Percentiles rank a stretch among this genome's conserved stretches.
Evolutionary conservation across 1,284 basidiomycete species (phyloP).

Genomic region (Chalciporus sp.): DNA sequence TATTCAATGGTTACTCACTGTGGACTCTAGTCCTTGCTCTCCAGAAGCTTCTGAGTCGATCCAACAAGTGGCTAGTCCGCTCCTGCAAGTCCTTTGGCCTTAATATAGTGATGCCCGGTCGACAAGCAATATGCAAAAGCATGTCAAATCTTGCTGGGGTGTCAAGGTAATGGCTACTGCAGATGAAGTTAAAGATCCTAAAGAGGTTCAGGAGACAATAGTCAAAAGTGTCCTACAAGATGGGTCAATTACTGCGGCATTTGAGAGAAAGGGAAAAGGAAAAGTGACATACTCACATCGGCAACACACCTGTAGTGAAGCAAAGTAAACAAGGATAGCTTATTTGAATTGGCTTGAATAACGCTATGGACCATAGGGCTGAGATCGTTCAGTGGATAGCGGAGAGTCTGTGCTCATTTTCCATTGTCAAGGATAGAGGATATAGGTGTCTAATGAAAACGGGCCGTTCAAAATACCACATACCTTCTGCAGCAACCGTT

Average conservation of each 20-base stretch:
- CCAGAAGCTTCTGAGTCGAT: too few species aligned
- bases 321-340: too few species aligned
- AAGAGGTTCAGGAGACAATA: too few species aligned
- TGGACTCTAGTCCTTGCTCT: too few species aligned
- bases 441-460: conserved; percentile 22
- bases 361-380: conserved; percentile 24
- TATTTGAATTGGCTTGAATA: too few species aligned
- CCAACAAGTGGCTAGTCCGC: too few species aligned
- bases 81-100: too few species aligned
- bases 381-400: conserved; percentile 29
- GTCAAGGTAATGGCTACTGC: not conserved
- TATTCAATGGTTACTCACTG: too few species aligned
- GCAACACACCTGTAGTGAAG: conserved; percentile 16
- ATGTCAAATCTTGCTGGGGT: conserved; percentile 25
- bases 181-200: conserved; percentile 9
- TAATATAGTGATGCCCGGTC: too few species aligned
- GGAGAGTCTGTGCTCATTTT: conserved; percentile 23
- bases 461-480: conserved; percentile 21
- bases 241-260: conserved; percentile 19
- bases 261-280: conserved; percentile 14
- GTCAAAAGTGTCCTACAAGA: too few species aligned
- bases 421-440: conserved; percentile 24
- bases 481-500: conserved; percentile 15
- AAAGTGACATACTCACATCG: conserved; percentile 21
- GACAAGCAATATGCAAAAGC: conserved; percentile 23